Evolutionary conservation across 108 stramenopile genomes (phyloP), one percentile per base, ranked within the genome.

Genomic region (Nitzschia sp.): DNA sequence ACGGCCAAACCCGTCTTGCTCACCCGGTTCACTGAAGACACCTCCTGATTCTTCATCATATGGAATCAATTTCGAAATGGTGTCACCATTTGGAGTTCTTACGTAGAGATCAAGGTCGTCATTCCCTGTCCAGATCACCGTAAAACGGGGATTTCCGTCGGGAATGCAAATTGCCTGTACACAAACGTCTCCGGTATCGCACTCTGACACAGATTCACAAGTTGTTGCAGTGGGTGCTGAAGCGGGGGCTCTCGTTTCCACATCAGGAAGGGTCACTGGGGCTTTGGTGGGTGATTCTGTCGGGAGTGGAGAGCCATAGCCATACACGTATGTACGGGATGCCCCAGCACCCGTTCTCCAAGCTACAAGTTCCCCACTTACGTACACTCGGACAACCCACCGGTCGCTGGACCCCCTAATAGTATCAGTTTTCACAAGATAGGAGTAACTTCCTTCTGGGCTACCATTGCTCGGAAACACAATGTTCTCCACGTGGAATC

Each of bases 1-100:
- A 6, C 57, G 34, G 6, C 58, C 73, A 50, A 55, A 73, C 3
- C 74, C 80, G 34, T 66, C 67, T 55, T 83, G 66, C 41, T 73
- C 65, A 6, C 53, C 63, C 42, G 83, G 73, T 34, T 81, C 80
- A 3, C 84, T 80, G 55, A 82, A 85, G 40, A 76, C 70, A 11
- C 69, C 80, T 2, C 78, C 82, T 40, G 73, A 75, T 55, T 65
- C 77, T 50, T 70, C 76, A 22, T 70, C 57, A n/a, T 62, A 80
- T 19, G 71, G 56, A 53, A 76, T 83, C 41, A 37, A 42, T 1
- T 25, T 51, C 11, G 73, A 73, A 22, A 73, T 67, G 8, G 58
- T 25, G 37, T n/a, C 54, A 10, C 58, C 65, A 59, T 42, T 42
- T 15, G 73, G 73, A 12, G 65, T 73, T 22, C 51, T 41, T 12